Base-by-base conservation (phyloP, 2,329 filamentous ascomycete species). In the Lasiodiplodia gonubiensis region DNA sequence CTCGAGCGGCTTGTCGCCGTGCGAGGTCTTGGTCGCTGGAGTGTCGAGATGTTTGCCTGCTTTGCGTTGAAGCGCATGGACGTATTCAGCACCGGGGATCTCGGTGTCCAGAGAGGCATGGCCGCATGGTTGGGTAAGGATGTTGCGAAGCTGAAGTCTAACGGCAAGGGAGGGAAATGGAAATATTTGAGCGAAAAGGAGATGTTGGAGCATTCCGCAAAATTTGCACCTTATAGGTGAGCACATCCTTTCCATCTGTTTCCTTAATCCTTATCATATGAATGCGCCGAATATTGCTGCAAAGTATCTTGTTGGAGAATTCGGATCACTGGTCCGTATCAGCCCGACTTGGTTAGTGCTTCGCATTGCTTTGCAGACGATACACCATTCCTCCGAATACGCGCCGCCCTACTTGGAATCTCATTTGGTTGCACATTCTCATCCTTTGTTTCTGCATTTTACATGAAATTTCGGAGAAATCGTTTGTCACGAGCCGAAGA, bases 171-270 rank as follows among this genome's bases (percentile, higher is more conserved):
- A 37, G 92, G 92, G 53, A 98, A 98, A 82, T 98, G 93, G 90
- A 98, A 98, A 83, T 99, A 98, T 78, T 97, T 98, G 93, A 87
- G 86, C 42, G 95, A 98, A 81, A 87, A 89, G 76, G 95, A 98
- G 69, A 98, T 99, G 95, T 77, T 90, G 69, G 91, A 93, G 71
- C 85, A 92, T 70, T 89, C 92, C 14, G 91, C 90, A 67, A 88
- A 85, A 75, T 99, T 97, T 78, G 86, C 86, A 68, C 95, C 94
- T 3, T 98, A 97, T 80, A 84, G 88, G 86, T 88, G 79, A 74
- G 81, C 81, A 68, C 16, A 30, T 21, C 21, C 6, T 51, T 6
- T 35, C 52, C 14, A n/a, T 14, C n/a, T 16, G 11, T 35, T 10
- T 64, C 21, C 18, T 5, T 37, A n/a, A 42, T 35, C 7, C 48